Base-by-base conservation (phyloP, 2,329 filamentous ascomycete genomes). In the Dactylella cylindrospora region DNA sequence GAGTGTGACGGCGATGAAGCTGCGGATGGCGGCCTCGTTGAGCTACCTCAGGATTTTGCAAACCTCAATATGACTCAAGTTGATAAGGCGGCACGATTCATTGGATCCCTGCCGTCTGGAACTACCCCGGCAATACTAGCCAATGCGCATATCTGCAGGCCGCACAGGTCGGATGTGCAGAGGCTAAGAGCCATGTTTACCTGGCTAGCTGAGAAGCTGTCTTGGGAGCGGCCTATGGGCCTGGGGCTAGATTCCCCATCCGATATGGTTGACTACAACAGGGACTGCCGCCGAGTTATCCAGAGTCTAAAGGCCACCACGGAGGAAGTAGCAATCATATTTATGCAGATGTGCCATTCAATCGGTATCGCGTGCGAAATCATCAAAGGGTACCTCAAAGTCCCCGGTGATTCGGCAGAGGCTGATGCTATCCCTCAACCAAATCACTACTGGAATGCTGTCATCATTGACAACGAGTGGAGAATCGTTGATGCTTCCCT, bases 381-480 rank as follows among this genome's bases (percentile, higher is more conserved):
- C 15, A 83, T 98, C 10, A 83, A 84, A 60, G 93, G 93, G 0
- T 97, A 93, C 70, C 81, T 98, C 52, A 98, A 98, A 72, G 79
- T 81, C 0, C 93, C 93, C 0, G 91, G 91, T 0, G 93, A 97
- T 69, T 76, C 84, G 5, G 77, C 86, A 1, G 90, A 97, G 68
- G 77, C 90, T 35, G 87, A 86, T 64, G 85, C 85, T 55, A 82
- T 91, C 72, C 88, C 88, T n/a, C 83, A 85, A 23, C 80, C 91
- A 0, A 98, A 98, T 70, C 93, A 98, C 74, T 97, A 87, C 84
- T 98, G 93, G 93, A 98, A 98, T 68, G 84, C 89, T 0, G 88
- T 97, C 13, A 76, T 96, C 28, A 84, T 96, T 6, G 93, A 98
- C 72, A 85, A 87, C 17, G 90, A 96, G 74, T 98, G 93, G 93